These are phyloP conservation scores for Adansonia rubrostipa DNA, from an alignment of 441 rosid species.

Conservation along the genomic window DNA sequence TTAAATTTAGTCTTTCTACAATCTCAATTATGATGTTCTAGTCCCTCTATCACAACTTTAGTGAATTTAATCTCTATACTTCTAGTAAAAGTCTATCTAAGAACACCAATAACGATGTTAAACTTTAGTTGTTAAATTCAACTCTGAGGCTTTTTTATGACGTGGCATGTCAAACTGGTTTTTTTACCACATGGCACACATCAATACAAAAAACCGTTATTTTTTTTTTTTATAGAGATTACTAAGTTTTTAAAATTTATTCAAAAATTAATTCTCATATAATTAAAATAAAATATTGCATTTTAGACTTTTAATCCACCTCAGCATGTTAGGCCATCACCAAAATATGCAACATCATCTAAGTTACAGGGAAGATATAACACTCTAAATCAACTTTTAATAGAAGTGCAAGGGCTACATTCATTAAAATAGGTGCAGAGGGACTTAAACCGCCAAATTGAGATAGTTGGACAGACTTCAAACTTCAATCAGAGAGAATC, in stretches of 20 bases:
- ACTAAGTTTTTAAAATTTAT: not conserved
- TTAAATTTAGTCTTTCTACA: not conserved
- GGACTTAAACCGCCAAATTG: not conserved
- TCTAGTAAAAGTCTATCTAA: not conserved
- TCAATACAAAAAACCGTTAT: not conserved
- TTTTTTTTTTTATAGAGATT: not conserved
- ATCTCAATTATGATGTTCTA: constrained; percentile 2
- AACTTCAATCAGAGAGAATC: constrained; percentile 1
- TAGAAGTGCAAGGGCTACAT: not conserved
- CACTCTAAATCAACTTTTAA: not conserved
- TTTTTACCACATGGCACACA: not conserved
- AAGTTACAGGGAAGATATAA: not conserved
- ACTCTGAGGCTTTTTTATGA: not conserved
- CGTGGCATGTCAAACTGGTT: not conserved
- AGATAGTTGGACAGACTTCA: not conserved
- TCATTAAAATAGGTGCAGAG: not conserved
- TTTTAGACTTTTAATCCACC: not conserved
- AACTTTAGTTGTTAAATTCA: not conserved
- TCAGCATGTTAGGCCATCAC: not conserved
- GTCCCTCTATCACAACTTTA: constrained; percentile 7
- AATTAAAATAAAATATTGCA: not conserved
- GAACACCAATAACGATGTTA: not conserved
- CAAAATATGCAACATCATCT: not conserved
- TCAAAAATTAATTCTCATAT: not conserved
- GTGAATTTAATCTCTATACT: not conserved